A percentile compares a stretch with the other conserved stretches of the same genome.
phyloP scores from a whole-genome alignment of 768 basidiomycete genomes.

The Antrodiella citrinella region DNA sequence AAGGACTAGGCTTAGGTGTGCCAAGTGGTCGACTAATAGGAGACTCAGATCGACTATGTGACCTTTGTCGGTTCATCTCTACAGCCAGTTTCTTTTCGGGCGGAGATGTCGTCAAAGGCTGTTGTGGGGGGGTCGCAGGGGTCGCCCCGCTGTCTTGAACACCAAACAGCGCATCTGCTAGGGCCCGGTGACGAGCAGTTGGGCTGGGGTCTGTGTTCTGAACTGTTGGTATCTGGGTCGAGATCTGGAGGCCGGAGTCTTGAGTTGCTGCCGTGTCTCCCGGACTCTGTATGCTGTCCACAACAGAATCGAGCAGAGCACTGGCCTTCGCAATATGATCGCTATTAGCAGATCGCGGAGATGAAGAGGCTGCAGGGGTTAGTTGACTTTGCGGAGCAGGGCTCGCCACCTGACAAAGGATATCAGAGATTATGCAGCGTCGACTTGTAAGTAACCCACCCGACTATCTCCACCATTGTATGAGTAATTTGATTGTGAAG shows the following conservation, averaged over 20 bases:
- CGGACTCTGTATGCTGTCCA: conserved; percentile 43
- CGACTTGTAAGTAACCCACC: conserved; percentile 20
- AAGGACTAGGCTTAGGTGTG: background rate
- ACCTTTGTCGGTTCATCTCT: background rate
- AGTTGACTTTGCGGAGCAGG: conserved; percentile 44
- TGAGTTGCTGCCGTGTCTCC: conserved; percentile 7
- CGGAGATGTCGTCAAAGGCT: too few species aligned
- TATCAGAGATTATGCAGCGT: conserved; percentile 2
- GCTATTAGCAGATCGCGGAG: conserved; percentile 22
- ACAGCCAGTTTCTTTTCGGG: background rate
- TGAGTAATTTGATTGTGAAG: conserved; percentile 76
- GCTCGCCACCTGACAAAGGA: conserved; percentile 43
- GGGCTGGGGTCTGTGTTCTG: conserved; percentile 34
- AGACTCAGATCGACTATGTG: background rate
- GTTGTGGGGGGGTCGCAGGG: background rate
- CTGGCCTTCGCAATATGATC: conserved; percentile 54
- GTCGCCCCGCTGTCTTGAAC: conserved; percentile 23
- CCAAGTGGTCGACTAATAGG: background rate
- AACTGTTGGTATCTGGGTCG: conserved; percentile 8
- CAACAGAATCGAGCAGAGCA: conserved; percentile 58
- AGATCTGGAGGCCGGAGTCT: conserved; percentile 5
- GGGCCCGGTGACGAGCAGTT: conserved; percentile 59
- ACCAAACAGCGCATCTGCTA: conserved; percentile 74
- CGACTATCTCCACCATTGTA: conserved; percentile 38
- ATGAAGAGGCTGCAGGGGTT: conserved; percentile 25